Evolutionary conservation across 176 grass and related monocot genomes (phyloP).

Genomic region (Oryza meyeriana): DNA sequence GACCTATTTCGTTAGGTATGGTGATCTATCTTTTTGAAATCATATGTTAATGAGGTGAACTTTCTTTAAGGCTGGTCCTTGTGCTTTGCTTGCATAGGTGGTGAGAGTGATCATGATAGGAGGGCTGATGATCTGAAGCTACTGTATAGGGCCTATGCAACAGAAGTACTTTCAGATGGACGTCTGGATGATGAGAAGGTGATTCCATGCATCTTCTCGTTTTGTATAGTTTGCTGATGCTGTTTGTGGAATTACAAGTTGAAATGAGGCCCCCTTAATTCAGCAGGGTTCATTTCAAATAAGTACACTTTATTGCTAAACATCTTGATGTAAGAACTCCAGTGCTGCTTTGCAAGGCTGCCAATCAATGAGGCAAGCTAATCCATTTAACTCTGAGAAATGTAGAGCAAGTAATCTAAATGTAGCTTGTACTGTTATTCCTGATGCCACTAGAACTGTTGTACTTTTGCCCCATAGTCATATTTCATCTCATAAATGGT

Average conservation of each 20-base stretch:
- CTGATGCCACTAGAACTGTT: not conserved
- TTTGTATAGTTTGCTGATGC: conserved; percentile 19
- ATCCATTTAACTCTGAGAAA: not conserved
- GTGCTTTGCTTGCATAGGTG: conserved; percentile 51
- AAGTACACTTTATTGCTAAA: not conserved
- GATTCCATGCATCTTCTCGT: conserved; percentile 23
- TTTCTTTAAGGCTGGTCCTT: conserved; percentile 10
- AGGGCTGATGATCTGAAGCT: conserved; percentile 75
- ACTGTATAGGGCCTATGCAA: conserved; percentile 74
- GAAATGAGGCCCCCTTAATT: not conserved
- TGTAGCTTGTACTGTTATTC: not conserved
- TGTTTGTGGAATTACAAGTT: conserved; percentile 3
- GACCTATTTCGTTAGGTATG: conserved; percentile 88
- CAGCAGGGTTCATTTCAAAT: not conserved
- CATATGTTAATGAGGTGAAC: conserved; percentile 24
- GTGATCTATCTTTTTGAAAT: conserved; percentile 17
- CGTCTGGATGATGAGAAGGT: conserved; percentile 73
- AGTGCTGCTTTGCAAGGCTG: conserved; percentile 9
- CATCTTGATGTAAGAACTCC: conserved; percentile 20
- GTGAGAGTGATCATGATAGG: conserved; percentile 68
- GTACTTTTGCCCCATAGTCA: not conserved
- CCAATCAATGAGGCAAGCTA: not conserved
- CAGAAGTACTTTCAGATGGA: conserved; percentile 75
- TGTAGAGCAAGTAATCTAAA: not conserved
- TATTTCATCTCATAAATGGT: not conserved